Conservation (phyloP, 495 filamentous ascomycete species). For the Aspergillus baeticus region DNA sequence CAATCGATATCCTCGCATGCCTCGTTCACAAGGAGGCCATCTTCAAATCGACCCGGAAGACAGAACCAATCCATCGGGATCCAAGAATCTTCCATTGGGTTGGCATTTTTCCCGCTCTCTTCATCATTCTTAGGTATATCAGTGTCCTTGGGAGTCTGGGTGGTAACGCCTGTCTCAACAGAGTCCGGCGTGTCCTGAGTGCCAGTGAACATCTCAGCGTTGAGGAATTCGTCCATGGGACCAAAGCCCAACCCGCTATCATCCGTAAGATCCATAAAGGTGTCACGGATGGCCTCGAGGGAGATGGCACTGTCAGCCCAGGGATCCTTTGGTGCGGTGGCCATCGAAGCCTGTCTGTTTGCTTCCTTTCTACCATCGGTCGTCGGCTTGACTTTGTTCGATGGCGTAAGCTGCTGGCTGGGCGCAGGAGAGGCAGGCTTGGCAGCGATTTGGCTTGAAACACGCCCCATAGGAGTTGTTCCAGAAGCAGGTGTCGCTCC, state of each 20-base stretch:
- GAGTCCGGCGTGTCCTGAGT: conserved; percentile 45
- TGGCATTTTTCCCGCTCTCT: conserved; percentile 17
- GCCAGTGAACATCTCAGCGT: conserved; percentile 43
- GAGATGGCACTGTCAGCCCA: conserved; percentile 46
- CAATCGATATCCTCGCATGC: conserved; percentile 34
- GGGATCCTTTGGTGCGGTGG: conserved; percentile 25
- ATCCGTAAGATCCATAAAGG: conserved; percentile 35
- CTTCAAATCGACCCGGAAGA: conserved; percentile 26
- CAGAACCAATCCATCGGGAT: conserved; percentile 34
- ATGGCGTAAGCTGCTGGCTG: conserved; percentile 41
- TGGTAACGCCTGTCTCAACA: conserved; percentile 32
- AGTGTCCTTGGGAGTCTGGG: conserved; percentile 38
- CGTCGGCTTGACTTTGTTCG: conserved; percentile 34
- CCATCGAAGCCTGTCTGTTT: conserved; percentile 22
- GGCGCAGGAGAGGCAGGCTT: conserved; percentile 43
- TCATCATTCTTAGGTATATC: conserved; percentile 22
- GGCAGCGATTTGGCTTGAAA: conserved; percentile 35
- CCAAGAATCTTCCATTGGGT: conserved; percentile 28
- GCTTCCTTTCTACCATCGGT: conserved; percentile 32
- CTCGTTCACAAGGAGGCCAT: conserved; percentile 21
- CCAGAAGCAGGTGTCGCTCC: conserved; percentile 36
- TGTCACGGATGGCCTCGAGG: conserved; percentile 41
- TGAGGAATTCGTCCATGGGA: conserved; percentile 42
- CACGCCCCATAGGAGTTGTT: conserved; percentile 44
- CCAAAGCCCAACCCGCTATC: conserved; percentile 32